These are phyloP conservation scores for Penstemon newberryi DNA, from an alignment of 257 asterid species.

Conservation along the genomic window DNA sequence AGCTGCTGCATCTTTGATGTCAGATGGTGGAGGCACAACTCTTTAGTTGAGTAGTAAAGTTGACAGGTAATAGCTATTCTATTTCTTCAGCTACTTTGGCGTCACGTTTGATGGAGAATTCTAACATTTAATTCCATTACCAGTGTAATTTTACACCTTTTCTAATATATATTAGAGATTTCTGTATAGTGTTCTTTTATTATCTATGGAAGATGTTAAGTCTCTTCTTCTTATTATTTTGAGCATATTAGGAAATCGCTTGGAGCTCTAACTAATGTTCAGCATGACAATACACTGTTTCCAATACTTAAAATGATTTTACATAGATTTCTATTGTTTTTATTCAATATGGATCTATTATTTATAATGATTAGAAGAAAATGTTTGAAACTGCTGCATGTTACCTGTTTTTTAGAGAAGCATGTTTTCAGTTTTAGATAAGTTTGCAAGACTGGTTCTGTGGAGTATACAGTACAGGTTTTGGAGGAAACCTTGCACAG, in stretches of 20 bases:
- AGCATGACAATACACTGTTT: too few species aligned
- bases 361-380: too few species aligned
- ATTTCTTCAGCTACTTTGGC: background rate
- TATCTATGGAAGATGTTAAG: background rate
- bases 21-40: constrained; percentile 85
- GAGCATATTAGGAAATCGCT: background rate
- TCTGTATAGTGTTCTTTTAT: background rate
- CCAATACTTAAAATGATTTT: too few species aligned
- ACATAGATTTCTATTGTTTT: too few species aligned
- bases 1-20: constrained; percentile 93
- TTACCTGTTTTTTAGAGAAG: too few species aligned
- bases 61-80: constrained; percentile 20
- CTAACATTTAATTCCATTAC: background rate
- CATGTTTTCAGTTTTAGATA: too few species aligned
- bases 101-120: background rate
- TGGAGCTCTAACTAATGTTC: too few species aligned
- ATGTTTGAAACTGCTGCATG: too few species aligned
- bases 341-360: too few species aligned
- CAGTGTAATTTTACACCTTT: background rate
- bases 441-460: too few species aligned
- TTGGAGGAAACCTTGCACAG: too few species aligned
- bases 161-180: background rate
- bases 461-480: too few species aligned
- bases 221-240: background rate
- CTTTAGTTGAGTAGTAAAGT: constrained; percentile 31